Percentiles rank a stretch among this genome's conserved stretches.
Evolutionary conservation across 2,329 filamentous ascomycete species (phyloP).

Genomic region (Hymenoscyphus salicellus): DNA sequence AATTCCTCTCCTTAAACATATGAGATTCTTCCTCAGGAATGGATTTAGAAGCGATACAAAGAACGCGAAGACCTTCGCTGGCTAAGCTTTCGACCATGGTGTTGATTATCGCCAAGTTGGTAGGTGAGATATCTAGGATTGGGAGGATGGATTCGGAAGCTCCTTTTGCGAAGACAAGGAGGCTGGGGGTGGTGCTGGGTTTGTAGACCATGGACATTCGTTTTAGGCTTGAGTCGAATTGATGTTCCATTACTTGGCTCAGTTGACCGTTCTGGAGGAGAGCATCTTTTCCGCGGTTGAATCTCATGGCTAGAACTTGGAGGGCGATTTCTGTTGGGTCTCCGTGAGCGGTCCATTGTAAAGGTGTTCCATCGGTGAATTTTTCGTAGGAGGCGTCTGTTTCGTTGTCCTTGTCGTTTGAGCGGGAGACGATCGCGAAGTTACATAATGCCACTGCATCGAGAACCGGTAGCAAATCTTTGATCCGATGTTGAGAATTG

Average conservation of each 20-base stretch:
- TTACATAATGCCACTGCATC: slow-evolving; percentile 60
- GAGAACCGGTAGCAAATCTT: slow-evolving; percentile 38
- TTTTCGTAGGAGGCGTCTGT: slow-evolving; percentile 7
- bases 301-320: slow-evolving; percentile 69
- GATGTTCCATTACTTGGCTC: slow-evolving; percentile 60
- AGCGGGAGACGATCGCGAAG: slow-evolving; percentile 43
- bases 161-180: slow-evolving; percentile 55
- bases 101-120: slow-evolving; percentile 46
- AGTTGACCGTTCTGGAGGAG: slow-evolving; percentile 45
- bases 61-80: slow-evolving; percentile 63
- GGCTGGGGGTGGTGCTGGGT: slow-evolving; percentile 39
- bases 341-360: slow-evolving; percentile 57
- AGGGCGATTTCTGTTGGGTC: slow-evolving; percentile 73
- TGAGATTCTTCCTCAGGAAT: background rate
- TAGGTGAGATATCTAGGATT: slow-evolving; percentile 47
- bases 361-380: background rate
- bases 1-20: background rate
- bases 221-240: slow-evolving; percentile 72
- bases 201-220: slow-evolving; percentile 70
- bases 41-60: slow-evolving; percentile 58
- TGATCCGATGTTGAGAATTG: slow-evolving; percentile 33
- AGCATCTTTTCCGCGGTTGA: slow-evolving; percentile 53
- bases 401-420: slow-evolving; percentile 13
- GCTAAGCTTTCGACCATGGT: slow-evolving; percentile 55
- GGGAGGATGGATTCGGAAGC: slow-evolving; percentile 57